phyloP scores from a whole-genome alignment of 1,284 basidiomycete species.

The Hemileia vastatrix region DNA sequence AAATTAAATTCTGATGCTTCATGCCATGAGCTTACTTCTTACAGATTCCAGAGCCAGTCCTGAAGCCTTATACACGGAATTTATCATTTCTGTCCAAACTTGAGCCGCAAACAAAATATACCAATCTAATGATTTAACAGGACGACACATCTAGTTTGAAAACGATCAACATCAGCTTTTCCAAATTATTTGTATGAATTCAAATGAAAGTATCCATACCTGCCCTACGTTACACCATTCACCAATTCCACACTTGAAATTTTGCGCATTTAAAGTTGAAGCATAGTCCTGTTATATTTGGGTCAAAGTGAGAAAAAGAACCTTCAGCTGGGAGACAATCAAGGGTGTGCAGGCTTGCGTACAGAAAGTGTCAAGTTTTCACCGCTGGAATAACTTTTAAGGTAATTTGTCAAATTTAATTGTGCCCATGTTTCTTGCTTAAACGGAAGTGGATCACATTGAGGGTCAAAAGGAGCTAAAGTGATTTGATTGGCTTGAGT shows the following conservation, averaged over 20 bases:
- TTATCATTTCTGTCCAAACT: constrained; percentile 14
- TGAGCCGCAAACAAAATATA: constrained; percentile 20
- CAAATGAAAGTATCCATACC: background rate
- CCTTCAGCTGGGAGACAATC: no score
- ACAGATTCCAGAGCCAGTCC: constrained; percentile 14
- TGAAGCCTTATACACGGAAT: constrained; percentile 5
- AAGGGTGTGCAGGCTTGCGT: no score
- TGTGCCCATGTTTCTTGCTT: constrained; percentile 15
- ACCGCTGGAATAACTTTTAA: constrained; percentile 9
- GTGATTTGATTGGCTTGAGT: no score
- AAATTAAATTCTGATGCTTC: background rate
- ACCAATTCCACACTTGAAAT: constrained; percentile 15
- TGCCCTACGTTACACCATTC: constrained; percentile 21
- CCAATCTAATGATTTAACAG: constrained; percentile 13
- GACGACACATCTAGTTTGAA: constrained; percentile 14
- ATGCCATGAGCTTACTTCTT: constrained; percentile 5
- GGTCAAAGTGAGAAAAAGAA: no score
- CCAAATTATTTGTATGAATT: background rate
- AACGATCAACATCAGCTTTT: background rate
- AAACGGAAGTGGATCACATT: constrained; percentile 17
- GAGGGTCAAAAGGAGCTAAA: constrained; percentile 7
- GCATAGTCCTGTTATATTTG: constrained; percentile 15
- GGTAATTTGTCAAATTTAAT: constrained; percentile 9
- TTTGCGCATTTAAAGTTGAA: constrained; percentile 1
- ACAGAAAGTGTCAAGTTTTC: constrained; percentile 14